Evolutionary conservation across 768 basidiomycete genomes (phyloP).

Genomic region (Gloeopeniophorella convolvens): DNA sequence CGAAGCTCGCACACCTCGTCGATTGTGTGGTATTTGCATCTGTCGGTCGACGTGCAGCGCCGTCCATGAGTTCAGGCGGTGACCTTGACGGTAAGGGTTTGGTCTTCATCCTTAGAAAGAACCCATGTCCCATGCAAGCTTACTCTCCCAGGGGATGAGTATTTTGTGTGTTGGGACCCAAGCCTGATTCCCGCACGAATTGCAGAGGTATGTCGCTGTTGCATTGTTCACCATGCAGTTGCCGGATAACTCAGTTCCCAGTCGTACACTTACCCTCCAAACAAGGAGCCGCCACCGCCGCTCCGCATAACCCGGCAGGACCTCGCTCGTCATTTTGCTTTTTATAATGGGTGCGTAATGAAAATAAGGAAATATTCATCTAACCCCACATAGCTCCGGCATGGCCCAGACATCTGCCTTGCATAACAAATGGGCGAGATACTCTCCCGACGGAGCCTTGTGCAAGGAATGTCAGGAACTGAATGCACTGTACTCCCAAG

Average conservation of each 20-base stretch:
- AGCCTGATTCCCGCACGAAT: constrained; percentile 52
- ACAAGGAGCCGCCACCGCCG: constrained; percentile 42
- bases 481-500: constrained; percentile 64
- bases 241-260: constrained; percentile 24
- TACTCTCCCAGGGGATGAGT: constrained; percentile 47
- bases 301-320: constrained; percentile 46
- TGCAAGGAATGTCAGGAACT: constrained; percentile 63
- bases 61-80: constrained; percentile 66
- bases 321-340: constrained; percentile 58
- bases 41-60: constrained; percentile 54
- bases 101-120: not conserved
- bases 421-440: constrained; percentile 54
- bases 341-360: constrained; percentile 49
- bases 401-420: constrained; percentile 51
- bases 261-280: constrained; percentile 65
- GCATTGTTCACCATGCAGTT: not conserved
- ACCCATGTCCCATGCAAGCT: not conserved
- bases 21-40: constrained; percentile 66
- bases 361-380: not conserved
- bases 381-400: constrained; percentile 36
- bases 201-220: constrained; percentile 37
- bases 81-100: constrained; percentile 45
- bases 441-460: constrained; percentile 49
- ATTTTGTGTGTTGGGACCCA: constrained; percentile 64
- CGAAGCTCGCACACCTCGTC: constrained; percentile 46